Conservation (phyloP, 805 yeast species). For the Brettanomyces custersianus region DNA sequence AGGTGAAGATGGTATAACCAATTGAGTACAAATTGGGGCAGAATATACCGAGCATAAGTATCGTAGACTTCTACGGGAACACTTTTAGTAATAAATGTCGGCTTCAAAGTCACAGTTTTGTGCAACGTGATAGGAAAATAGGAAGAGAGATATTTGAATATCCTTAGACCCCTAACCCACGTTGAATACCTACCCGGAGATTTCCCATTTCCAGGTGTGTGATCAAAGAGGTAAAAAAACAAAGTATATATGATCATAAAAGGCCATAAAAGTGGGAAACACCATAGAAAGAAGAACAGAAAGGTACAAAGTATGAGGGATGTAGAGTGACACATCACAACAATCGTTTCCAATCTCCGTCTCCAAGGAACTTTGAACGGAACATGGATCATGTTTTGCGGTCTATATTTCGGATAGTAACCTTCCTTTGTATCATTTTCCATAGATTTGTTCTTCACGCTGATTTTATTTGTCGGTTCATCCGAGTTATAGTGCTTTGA, state of each 20-base stretch:
- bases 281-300: conserved; percentile 45
- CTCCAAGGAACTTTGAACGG: conserved; percentile 50
- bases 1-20: conserved; percentile 3
- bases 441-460: too few relatives aligned
- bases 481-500: too few relatives aligned
- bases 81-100: conserved; percentile 44
- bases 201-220: conserved; percentile 68
- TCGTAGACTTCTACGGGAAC: conserved; percentile 5
- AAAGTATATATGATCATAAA: conserved; percentile 51
- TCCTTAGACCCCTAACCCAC: conserved; percentile 42
- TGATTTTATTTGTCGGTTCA: too few relatives aligned
- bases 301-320: conserved; percentile 51
- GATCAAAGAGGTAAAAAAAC: conserved; percentile 47
- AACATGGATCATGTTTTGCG: conserved; percentile 34
- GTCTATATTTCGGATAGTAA: conserved; percentile 13
- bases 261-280: conserved; percentile 49
- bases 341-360: conserved; percentile 56
- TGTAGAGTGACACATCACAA: conserved; percentile 64
- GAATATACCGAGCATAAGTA: not conserved
- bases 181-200: conserved; percentile 47
- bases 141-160: conserved; percentile 65
- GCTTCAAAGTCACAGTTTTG: conserved; percentile 60
- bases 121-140: conserved; percentile 74
- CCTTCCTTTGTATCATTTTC: not conserved
- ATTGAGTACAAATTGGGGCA: conserved; percentile 3